Base-by-base conservation (phyloP, 2,329 filamentous ascomycete species). In the Lasiodiplodia gonubiensis region DNA sequence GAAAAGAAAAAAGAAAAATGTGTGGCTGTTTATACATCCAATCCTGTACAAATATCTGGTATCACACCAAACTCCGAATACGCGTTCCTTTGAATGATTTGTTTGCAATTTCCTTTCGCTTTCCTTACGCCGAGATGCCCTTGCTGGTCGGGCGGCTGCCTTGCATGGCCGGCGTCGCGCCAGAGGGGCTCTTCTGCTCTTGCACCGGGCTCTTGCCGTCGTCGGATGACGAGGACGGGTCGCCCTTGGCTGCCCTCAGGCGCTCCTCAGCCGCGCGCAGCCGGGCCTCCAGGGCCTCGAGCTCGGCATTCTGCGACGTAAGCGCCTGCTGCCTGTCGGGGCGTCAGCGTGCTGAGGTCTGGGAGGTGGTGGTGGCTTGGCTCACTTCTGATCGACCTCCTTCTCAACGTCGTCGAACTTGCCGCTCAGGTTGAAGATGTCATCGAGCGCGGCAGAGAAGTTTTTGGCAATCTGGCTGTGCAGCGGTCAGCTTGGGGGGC, bases 361-460 rank as follows among this genome's bases (percentile, higher is more conserved):
- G 46, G 21, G 48, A 37, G 18, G 57, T 52, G 39, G 10, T 52
- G 23, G 51, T 1, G 21, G 59, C n/a, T n/a, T 51, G 54, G 89
- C 76, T 83, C 39, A 97, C 94, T 94, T 94, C 79, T 92, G 87
- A 77, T 92, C 87, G 69, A 97, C 88, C 72, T 91, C 88, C 77
- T 90, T 85, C 74, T 91, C 88, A 42, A 97, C 85, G 70, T 90
- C 86, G 74, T 90, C 88, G 68, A 95, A 79, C 72, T 90, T 90
- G 79, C 89, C 90, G 73, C 95, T 92, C 76, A 97, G 89, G 75
- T 91, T 90, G 83, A 97, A 97, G 73, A 96, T 90, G 77, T 93
- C 90, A 83, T 94, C 91, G 69, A 97, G 85, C 78, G 94, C 92
- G 53, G 89, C 85, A 68, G 93, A 94, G 81, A 97, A 97, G 76